A percentile compares a stretch with the other conserved stretches of the same genome.
These are phyloP conservation scores for Boechera retrofracta DNA, from an alignment of 345 rosid species.

Conservation along the genomic window DNA sequence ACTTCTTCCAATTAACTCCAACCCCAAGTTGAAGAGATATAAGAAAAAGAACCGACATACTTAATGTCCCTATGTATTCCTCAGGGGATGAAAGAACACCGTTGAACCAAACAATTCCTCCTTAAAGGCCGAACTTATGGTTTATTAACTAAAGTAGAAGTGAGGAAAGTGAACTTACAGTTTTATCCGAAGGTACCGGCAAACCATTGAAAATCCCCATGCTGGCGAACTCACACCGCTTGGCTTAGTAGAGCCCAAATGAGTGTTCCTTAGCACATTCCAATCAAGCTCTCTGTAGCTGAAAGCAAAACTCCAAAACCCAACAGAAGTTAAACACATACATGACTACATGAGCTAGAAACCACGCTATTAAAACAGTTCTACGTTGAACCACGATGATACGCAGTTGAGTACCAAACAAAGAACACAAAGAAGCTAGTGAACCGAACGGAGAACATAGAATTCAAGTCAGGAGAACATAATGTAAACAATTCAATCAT, in stretches of 20 bases:
- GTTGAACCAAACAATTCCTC: not conserved
- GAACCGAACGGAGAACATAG: not conserved
- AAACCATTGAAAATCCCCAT: constrained; percentile 91
- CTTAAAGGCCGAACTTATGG: not conserved
- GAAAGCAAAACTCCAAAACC: constrained; percentile 25
- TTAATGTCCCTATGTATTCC: not conserved
- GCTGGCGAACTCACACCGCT: constrained; percentile 40
- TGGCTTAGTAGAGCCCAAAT: constrained; percentile 36
- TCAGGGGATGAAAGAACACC: not conserved
- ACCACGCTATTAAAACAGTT: not conserved
- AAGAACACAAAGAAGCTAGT: constrained; percentile 11
- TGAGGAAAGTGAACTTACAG: constrained; percentile 53
- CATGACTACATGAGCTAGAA: constrained; percentile 25
- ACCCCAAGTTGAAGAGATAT: constrained; percentile 8
- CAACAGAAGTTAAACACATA: constrained; percentile 23
- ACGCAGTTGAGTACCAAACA: not conserved
- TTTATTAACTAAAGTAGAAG: not conserved
- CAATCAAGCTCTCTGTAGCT: constrained; percentile 31
- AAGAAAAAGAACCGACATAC: not conserved
- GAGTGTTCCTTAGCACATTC: constrained; percentile 42
- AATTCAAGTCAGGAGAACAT: constrained; percentile 32
- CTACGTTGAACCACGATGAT: not conserved
- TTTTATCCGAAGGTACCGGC: constrained; percentile 88
- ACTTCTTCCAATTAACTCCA: constrained; percentile 19
- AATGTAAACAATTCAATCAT: constrained; percentile 32